phyloP scores from a whole-genome alignment of 2,329 filamentous ascomycete species.

The Neurospora sp. region DNA sequence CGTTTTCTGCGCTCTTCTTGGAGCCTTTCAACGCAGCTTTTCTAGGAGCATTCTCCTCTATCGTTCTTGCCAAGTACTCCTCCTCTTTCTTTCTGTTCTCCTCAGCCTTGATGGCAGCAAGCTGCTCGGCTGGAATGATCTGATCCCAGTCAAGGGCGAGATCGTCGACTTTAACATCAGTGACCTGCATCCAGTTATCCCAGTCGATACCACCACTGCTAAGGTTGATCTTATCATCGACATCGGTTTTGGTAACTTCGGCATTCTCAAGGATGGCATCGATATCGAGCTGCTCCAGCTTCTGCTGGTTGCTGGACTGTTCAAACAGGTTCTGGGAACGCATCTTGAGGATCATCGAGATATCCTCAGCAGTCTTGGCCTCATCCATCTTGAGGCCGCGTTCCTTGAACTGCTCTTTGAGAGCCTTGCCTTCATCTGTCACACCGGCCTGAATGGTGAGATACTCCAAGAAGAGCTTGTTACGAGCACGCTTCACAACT shows the following conservation, averaged over 20 bases:
- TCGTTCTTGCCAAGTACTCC: slow-evolving; percentile 68
- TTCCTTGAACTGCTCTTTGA: slow-evolving; percentile 66
- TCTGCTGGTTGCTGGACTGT: slow-evolving; percentile 91
- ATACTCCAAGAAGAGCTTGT: slow-evolving; percentile 95
- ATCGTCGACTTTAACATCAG: slow-evolving; percentile 89
- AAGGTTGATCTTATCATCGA: slow-evolving; percentile 82
- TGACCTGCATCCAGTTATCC: slow-evolving; percentile 96
- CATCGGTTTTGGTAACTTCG: slow-evolving; percentile 92
- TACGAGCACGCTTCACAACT: slow-evolving; percentile 87
- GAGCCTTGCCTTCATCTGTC: slow-evolving; percentile 83
- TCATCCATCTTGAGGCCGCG: slow-evolving; percentile 66
- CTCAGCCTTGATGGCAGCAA: slow-evolving; percentile 81
- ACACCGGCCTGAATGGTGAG: slow-evolving; percentile 95
- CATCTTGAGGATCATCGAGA: slow-evolving; percentile 92
- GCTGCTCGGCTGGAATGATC: slow-evolving; percentile 89
- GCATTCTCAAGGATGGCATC: slow-evolving; percentile 95
- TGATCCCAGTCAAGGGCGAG: slow-evolving; percentile 85
- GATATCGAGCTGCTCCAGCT: slow-evolving; percentile 93
- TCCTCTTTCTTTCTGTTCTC: slow-evolving; percentile 80
- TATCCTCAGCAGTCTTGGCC: slow-evolving; percentile 85
- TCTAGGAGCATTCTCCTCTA: slow-evolving; percentile 79
- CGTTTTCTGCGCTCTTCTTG: slow-evolving; percentile 39
- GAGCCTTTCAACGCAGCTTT: slow-evolving; percentile 54
- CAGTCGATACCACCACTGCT: slow-evolving; percentile 78
- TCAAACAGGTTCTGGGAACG: slow-evolving; percentile 99